Conservation (phyloP, 805 yeast genomes). For the Phaffomyces antillensis region DNA sequence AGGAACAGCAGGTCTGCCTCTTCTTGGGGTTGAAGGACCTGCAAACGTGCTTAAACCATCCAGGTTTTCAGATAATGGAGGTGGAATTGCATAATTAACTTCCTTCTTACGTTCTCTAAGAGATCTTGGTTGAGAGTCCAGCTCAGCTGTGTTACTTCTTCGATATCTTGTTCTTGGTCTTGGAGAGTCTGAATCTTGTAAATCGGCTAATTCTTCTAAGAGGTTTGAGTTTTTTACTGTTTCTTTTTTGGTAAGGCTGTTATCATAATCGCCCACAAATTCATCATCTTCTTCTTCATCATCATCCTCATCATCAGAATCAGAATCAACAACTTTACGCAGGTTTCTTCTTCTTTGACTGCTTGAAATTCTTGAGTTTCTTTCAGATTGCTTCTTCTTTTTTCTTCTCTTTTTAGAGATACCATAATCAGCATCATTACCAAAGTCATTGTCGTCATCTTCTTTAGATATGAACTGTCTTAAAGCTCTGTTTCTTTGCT, state of each 20-base stretch:
- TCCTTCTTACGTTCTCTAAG: conserved; percentile 64
- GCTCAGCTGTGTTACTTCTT: conserved; percentile 4
- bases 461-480: conserved; percentile 21
- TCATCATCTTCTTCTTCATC: conserved; percentile 16
- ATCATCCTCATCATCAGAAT: conserved; percentile 1
- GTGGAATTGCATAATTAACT: conserved; percentile 77
- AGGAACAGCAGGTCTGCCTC: conserved; percentile 31
- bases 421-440: conserved; percentile 11
- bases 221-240: conserved; percentile 28
- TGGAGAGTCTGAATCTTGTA: conserved; percentile 31
- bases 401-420: conserved; percentile 9
- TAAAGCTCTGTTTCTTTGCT: conserved; percentile 11
- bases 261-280: conserved; percentile 13
- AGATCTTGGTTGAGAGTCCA: conserved; percentile 36
- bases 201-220: conserved; percentile 48
- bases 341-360: conserved; percentile 19
- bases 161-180: conserved; percentile 4
- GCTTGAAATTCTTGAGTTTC: conserved; percentile 4
- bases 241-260: conserved; percentile 11
- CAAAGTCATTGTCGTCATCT: conserved; percentile 25
- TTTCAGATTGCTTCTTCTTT: conserved; percentile 2
- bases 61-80: conserved; percentile 49
- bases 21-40: conserved; percentile 23
- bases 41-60: conserved; percentile 15
- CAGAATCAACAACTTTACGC: background rate